Conservation (phyloP, 139 green algal species). For the Ettlia oleoabundans region DNA sequence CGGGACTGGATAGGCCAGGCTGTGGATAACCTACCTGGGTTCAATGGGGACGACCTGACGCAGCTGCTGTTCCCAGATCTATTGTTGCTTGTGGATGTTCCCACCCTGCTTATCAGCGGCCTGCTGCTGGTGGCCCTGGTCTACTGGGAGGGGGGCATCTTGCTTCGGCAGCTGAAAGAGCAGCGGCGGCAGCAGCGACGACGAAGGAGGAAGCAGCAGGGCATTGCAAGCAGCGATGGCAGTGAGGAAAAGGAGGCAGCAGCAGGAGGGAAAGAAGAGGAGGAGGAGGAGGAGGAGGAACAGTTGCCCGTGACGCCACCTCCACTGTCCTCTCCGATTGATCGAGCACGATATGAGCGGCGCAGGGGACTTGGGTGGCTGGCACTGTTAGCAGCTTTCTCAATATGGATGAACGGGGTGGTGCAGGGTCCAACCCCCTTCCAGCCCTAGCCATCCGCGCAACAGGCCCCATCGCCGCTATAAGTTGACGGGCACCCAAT, state of each 20-base stretch:
- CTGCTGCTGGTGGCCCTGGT: constrained; percentile 8
- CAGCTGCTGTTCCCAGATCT: constrained; percentile 38
- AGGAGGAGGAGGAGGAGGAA: not conserved
- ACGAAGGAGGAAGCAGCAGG: not conserved
- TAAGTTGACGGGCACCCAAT: too few species aligned
- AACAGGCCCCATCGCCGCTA: too few species aligned
- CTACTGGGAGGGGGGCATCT: constrained; percentile 33
- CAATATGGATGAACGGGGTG: constrained; percentile 50
- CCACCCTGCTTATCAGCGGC: not conserved
- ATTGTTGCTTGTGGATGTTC: constrained; percentile 8
- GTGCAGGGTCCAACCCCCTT: constrained; percentile 42
- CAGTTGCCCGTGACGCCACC: not conserved
- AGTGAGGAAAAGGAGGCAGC: not conserved
- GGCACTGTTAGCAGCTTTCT: constrained; percentile 33
- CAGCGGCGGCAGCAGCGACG: not conserved
- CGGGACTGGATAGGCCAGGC: constrained; percentile 30
- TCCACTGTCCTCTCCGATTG: not conserved
- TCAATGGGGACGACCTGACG: constrained; percentile 28
- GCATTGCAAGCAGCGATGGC: not conserved
- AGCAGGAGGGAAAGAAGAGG: not conserved
- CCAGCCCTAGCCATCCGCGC: constrained; percentile 7
- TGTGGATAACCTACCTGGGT: constrained; percentile 18
- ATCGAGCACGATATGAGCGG: constrained; percentile 37
- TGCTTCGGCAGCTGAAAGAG: constrained; percentile 5
- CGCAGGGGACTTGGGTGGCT: constrained; percentile 51